These are phyloP conservation scores for Prunus kanzakura DNA, from an alignment of 306 rosid genomes.

Conservation along the genomic window DNA sequence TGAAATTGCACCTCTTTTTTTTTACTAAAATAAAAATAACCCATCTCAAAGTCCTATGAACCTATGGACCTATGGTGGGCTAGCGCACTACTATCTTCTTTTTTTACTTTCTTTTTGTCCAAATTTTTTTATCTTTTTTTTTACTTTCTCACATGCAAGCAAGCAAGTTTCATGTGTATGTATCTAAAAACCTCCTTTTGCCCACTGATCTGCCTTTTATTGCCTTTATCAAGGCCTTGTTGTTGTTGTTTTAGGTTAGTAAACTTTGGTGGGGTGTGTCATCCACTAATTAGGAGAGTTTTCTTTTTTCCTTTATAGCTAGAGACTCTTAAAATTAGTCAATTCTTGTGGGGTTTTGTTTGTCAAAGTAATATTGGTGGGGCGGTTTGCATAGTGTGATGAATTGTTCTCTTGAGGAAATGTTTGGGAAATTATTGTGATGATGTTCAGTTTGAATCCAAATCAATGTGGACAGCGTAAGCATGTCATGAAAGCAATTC, in stretches of 20 bases:
- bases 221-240: constrained; percentile 19
- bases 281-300: constrained; percentile 43
- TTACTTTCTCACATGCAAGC: background rate
- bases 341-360: constrained; percentile 9
- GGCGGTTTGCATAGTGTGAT: constrained; percentile 36
- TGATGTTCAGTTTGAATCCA: constrained; percentile 25
- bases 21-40: background rate
- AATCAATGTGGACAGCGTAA: constrained; percentile 11
- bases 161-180: constrained; percentile 14
- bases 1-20: constrained; percentile 5
- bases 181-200: constrained; percentile 31
- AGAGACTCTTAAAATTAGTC: constrained; percentile 30
- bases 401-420: background rate
- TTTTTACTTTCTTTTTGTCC: too few species aligned
- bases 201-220: constrained; percentile 26
- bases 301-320: constrained; percentile 22
- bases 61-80: constrained; percentile 29
- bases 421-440: constrained; percentile 14
- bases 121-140: background rate
- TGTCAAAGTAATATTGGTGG: constrained; percentile 47
- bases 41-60: constrained; percentile 10
- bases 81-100: constrained; percentile 28
- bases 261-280: constrained; percentile 38
- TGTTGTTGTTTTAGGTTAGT: constrained; percentile 9
- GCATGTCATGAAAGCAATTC: constrained; percentile 9